Conservation (phyloP, 495 filamentous ascomycete species). For the Glonium stellatum region DNA sequence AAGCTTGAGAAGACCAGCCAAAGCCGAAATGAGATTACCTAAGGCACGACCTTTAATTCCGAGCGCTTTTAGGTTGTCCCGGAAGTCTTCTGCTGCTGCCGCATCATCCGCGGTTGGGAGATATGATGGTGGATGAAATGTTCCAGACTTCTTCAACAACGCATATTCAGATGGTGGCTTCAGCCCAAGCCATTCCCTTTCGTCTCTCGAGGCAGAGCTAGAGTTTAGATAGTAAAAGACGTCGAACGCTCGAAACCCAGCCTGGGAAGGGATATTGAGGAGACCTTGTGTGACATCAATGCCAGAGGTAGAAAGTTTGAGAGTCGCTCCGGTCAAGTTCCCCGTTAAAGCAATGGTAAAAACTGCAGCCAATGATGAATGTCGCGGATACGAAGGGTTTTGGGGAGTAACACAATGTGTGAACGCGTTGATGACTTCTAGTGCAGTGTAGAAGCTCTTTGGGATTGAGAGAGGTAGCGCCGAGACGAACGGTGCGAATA, state of each 20-base stretch:
- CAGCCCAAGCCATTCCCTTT: slow-evolving; percentile 84
- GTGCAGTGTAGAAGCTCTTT: slow-evolving; percentile 60
- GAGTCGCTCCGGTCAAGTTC: slow-evolving; percentile 62
- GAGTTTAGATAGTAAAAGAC: slow-evolving; percentile 96
- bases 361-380: slow-evolving; percentile 72
- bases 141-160: slow-evolving; percentile 72
- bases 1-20: slow-evolving; percentile 83
- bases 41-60: slow-evolving; percentile 83
- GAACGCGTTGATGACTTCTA: slow-evolving; percentile 77
- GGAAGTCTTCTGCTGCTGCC: slow-evolving; percentile 88
- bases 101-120: slow-evolving; percentile 90
- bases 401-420: slow-evolving; percentile 77
- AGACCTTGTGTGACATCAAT: slow-evolving; percentile 79
- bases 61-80: slow-evolving; percentile 72
- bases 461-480: slow-evolving; percentile 75
- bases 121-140: slow-evolving; percentile 81
- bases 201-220: slow-evolving; percentile 78
- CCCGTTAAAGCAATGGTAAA: slow-evolving; percentile 77
- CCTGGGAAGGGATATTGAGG: slow-evolving; percentile 68
- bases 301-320: slow-evolving; percentile 79
- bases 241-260: slow-evolving; percentile 91
- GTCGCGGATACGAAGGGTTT: slow-evolving; percentile 76
- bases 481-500: slow-evolving; percentile 73
- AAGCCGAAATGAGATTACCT: slow-evolving; percentile 70
- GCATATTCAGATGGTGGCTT: slow-evolving; percentile 71